These are phyloP conservation scores for Wickerhamiella siamensis DNA, from an alignment of 805 yeast genomes.

Conservation along the genomic window DNA sequence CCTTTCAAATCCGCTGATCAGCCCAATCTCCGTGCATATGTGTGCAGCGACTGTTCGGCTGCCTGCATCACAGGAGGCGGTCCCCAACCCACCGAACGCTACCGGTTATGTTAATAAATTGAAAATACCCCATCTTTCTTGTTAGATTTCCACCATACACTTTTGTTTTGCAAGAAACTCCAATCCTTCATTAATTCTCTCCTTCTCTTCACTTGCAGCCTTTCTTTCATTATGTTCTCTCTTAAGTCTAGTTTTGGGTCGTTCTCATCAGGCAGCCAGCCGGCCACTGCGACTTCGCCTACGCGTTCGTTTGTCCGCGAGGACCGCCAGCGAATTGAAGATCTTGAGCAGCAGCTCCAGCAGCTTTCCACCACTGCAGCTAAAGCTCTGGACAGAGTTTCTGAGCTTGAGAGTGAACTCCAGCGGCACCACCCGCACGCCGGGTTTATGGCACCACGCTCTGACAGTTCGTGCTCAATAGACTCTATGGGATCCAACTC, in stretches of 20 bases:
- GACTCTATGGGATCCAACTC: conserved; percentile 7
- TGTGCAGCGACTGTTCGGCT: too few species aligned
- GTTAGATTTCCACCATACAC: too few species aligned
- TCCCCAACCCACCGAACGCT: too few species aligned
- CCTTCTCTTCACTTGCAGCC: too few species aligned
- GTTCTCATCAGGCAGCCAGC: background rate
- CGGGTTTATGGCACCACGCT: conserved; percentile 4
- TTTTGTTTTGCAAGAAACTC: too few species aligned
- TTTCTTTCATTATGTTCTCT: background rate
- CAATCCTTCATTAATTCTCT: too few species aligned
- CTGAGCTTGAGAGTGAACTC: conserved; percentile 16
- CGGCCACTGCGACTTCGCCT: background rate
- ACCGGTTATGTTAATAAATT: too few species aligned
- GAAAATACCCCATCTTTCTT: too few species aligned
- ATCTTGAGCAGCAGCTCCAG: conserved; percentile 18
- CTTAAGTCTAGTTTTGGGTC: background rate
- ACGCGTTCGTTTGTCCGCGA: background rate
- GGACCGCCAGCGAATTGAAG: conserved; percentile 13
- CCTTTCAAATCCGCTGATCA: too few species aligned
- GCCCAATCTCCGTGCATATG: too few species aligned
- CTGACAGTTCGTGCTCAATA: conserved; percentile 4
- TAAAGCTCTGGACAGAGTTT: conserved; percentile 18
- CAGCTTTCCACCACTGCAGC: conserved; percentile 19
- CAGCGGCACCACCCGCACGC: conserved; percentile 3
- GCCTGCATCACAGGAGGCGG: too few species aligned